Evolutionary conservation across 1,284 basidiomycete species (phyloP).

Genomic region (Mycosarcoma maydis): DNA sequence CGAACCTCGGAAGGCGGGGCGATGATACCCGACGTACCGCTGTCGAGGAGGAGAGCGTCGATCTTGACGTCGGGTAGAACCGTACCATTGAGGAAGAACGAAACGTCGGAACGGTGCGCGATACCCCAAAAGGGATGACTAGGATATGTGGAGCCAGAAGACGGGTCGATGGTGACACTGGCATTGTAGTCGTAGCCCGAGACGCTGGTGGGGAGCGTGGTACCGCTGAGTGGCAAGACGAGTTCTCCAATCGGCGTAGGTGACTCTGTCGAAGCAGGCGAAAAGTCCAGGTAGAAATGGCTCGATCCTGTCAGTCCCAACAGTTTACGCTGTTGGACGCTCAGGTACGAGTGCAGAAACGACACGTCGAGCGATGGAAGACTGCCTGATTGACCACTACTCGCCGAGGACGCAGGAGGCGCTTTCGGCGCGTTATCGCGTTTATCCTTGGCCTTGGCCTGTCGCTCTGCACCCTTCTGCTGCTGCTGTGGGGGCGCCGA

Average conservation of each 20-base stretch:
- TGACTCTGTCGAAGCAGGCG: background rate
- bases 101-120: constrained; percentile 22
- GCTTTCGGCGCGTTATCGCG: background rate
- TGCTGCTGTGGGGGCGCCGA: no score
- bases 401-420: background rate
- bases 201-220: background rate
- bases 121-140: constrained; percentile 29
- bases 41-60: constrained; percentile 31
- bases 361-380: constrained; percentile 11
- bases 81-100: constrained; percentile 3
- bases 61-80: constrained; percentile 8
- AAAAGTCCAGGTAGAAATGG: constrained; percentile 25
- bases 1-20: constrained; percentile 20
- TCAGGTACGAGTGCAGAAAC: constrained; percentile 24
- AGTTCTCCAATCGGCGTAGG: constrained; percentile 9
- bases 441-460: background rate
- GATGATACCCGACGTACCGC: constrained; percentile 30
- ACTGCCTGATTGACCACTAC: background rate
- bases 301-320: constrained; percentile 13
- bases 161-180: constrained; percentile 12
- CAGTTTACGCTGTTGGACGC: background rate
- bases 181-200: background rate
- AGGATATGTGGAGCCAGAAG: constrained; percentile 15
- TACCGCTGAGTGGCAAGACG: constrained; percentile 29
- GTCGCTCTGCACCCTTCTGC: no score